These are phyloP conservation scores for Orbilia oligospora DNA, from an alignment of 2,329 filamentous ascomycete species.

Conservation along the genomic window DNA sequence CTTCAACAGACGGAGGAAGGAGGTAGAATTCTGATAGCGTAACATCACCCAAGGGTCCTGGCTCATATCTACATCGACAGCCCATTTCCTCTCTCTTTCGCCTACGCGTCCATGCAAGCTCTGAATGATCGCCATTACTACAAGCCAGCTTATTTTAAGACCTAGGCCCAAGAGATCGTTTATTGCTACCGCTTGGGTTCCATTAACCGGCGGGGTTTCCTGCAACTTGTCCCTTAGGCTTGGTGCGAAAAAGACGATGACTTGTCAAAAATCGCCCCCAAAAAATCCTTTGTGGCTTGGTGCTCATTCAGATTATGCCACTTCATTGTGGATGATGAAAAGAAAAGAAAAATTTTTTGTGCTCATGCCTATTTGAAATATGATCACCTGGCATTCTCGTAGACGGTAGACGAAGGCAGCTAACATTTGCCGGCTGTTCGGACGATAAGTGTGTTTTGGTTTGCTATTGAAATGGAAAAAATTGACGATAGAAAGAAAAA, in stretches of 20 bases:
- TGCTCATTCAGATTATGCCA: neutral
- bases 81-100: neutral
- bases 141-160: constrained; percentile 2
- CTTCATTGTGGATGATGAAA: too few species aligned
- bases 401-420: constrained; percentile 19
- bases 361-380: constrained; percentile 1
- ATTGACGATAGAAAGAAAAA: neutral
- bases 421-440: neutral
- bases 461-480: constrained; percentile 11
- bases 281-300: constrained; percentile 23
- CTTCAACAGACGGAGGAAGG: constrained; percentile 35
- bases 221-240: neutral
- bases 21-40: neutral
- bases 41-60: neutral
- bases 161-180: constrained; percentile 28
- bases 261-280: neutral
- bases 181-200: constrained; percentile 33
- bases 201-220: constrained; percentile 34
- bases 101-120: neutral
- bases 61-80: constrained; percentile 28
- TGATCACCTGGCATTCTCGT: constrained; percentile 1
- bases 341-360: constrained; percentile 18
- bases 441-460: neutral
- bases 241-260: constrained; percentile 6
- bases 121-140: constrained; percentile 42